These are phyloP conservation scores for Stemphylium beticola DNA, from an alignment of 2,329 filamentous ascomycete species.

Conservation along the genomic window DNA sequence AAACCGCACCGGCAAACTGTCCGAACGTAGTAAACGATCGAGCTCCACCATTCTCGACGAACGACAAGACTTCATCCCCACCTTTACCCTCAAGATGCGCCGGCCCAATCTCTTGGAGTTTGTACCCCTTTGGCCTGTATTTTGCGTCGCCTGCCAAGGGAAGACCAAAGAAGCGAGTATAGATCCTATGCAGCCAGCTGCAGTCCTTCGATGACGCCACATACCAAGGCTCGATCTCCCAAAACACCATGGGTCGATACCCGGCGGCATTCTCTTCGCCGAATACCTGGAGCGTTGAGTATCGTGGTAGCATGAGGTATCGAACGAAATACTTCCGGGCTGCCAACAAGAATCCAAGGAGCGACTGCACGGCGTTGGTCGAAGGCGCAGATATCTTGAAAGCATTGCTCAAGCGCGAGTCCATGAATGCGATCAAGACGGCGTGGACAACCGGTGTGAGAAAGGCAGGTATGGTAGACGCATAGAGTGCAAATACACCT, in stretches of 20 bases:
- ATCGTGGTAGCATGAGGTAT: slow-evolving; percentile 9
- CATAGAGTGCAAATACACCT: slow-evolving; percentile 12
- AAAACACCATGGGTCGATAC: slow-evolving; percentile 7
- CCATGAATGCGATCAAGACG: slow-evolving; percentile 10
- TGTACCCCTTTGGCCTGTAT: slow-evolving; percentile 8
- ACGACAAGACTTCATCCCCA: slow-evolving; percentile 9
- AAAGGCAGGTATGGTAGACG: slow-evolving; percentile 12
- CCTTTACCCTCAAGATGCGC: slow-evolving; percentile 15
- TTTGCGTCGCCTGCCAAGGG: slow-evolving; percentile 10
- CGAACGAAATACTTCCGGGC: slow-evolving; percentile 5
- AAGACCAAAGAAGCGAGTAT: slow-evolving; percentile 5
- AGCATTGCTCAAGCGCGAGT: slow-evolving; percentile 6
- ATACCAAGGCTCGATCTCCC: slow-evolving; percentile 14
- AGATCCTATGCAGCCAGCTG: slow-evolving; percentile 2
- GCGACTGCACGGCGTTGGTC: background rate
- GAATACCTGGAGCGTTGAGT: slow-evolving; percentile 11
- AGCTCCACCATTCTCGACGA: slow-evolving; percentile 2
- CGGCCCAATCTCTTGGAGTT: slow-evolving; percentile 13
- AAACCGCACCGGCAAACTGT: background rate
- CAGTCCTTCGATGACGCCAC: slow-evolving; percentile 5
- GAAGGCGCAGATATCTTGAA: slow-evolving; percentile 1
- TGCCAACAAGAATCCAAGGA: background rate
- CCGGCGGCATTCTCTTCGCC: slow-evolving; percentile 4
- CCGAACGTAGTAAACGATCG: slow-evolving; percentile 11
- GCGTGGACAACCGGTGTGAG: slow-evolving; percentile 9